These are phyloP conservation scores for Penicillium coprophilum DNA, from an alignment of 495 filamentous ascomycete genomes.

Conservation along the genomic window DNA sequence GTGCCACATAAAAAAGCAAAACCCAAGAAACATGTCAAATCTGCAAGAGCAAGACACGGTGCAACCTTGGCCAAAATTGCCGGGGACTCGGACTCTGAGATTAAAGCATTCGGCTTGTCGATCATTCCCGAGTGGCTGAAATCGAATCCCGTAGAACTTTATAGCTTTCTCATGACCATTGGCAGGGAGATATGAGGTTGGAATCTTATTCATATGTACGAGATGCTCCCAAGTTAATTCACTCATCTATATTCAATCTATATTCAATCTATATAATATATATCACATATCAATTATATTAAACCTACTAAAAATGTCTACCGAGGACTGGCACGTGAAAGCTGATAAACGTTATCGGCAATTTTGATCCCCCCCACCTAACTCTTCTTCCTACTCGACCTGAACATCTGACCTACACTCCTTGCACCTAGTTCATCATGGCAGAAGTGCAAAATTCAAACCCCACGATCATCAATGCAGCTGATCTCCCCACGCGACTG, in stretches of 20 bases:
- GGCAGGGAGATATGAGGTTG: too few relatives aligned
- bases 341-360: constrained; percentile 1
- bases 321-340: constrained; percentile 3
- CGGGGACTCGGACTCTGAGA: not conserved
- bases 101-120: not conserved
- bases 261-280: too few relatives aligned
- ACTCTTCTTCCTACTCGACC: not conserved
- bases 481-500: constrained; percentile 83
- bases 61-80: not conserved
- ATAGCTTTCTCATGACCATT: too few relatives aligned
- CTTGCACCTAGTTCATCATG: constrained; percentile 21
- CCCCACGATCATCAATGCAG: constrained; percentile 85
- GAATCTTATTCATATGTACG: too few relatives aligned
- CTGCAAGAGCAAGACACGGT: not conserved
- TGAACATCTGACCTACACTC: not conserved
- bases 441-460: constrained; percentile 81
- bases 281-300: too few relatives aligned
- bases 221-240: too few relatives aligned
- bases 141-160: not conserved
- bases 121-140: not conserved
- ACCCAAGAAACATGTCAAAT: not conserved
- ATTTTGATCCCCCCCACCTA: constrained; percentile 11
- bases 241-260: too few relatives aligned
- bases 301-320: not conserved
- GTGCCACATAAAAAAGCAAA: not conserved